Base-by-base conservation (phyloP, 352 stramenopile genomes). In the Phytophthora sojae region DNA sequence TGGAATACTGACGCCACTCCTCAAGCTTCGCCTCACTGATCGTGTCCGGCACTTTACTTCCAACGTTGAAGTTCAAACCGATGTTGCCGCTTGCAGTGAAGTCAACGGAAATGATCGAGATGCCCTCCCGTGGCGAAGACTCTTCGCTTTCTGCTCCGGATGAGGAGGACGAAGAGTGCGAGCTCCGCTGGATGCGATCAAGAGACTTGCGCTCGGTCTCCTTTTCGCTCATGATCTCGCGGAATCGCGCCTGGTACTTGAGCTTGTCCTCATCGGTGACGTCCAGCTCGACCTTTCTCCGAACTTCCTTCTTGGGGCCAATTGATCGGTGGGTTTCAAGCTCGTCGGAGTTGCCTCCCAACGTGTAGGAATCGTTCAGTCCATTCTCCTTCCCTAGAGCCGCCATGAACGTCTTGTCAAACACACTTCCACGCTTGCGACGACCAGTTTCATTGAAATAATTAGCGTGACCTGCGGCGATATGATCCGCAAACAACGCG, bases 401-500 rank as follows among this genome's bases (percentile, higher is more conserved):
- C 23, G 65, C 67, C 69, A 78, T 81, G 1, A 80, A 65, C 14
- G 76, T 77, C 61, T 79, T 83, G 42, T 81, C 70, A 51, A 82
- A 82, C 44, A 80, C 71, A 61, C 71, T 82, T 9, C 68, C 70
- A 15, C 71, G 66, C n/a, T 64, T 71, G 58, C 64, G 79, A 6
- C 63, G 58, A 54, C 65, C 58, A 0, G 54, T 73, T 66, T 79
- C 65, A 17, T 59, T 68, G 26, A 72, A 78, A 1, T 72, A 68
- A 51, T 90, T 90, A 9, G 61, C 61, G 26, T 81, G 67, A 0
- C 82, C 80, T 0, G 82, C 69, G n/a, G 66, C 80, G 32, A 90
- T 77, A 39, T 84, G 77, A 26, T 88, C 79, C 0, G 79, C 80
- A 60, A 90, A 80, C 19, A 88, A 56, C 8, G 73, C 82, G 1